These are phyloP conservation scores for Phalaenopsis hybrid DNA, from an alignment of 116 monocot genomes.

Conservation along the genomic window DNA sequence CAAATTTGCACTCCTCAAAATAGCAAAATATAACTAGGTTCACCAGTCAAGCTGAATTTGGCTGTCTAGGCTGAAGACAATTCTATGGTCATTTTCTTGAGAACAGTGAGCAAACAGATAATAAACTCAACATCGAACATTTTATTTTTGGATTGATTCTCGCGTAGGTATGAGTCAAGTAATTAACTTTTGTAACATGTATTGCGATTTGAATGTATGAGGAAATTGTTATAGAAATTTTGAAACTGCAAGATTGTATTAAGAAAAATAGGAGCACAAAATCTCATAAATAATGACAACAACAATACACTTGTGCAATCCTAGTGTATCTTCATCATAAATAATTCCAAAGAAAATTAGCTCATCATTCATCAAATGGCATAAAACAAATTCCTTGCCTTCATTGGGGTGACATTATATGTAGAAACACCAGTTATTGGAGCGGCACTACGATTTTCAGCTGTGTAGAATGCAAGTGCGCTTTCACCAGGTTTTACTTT, in stretches of 20 bases:
- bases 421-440: slow-evolving; percentile 97
- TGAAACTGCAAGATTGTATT: background rate
- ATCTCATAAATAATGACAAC: background rate
- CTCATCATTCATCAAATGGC: background rate
- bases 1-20: background rate
- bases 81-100: too few relatives aligned
- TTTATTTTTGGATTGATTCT: background rate
- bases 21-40: background rate
- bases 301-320: background rate
- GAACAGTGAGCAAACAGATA: too few relatives aligned
- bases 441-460: slow-evolving; percentile 78
- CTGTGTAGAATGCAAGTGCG: slow-evolving; percentile 98
- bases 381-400: slow-evolving; percentile 33
- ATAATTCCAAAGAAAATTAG: background rate
- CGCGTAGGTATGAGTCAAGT: background rate
- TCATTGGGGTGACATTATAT: slow-evolving; percentile 98
- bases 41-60: background rate
- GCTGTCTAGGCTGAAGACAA: background rate
- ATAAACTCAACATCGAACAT: background rate
- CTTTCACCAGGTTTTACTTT: slow-evolving; percentile 94
- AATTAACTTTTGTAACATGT: background rate
- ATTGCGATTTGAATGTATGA: background rate
- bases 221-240: background rate
- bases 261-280: background rate
- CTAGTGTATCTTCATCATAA: background rate